Percentiles rank a stretch among this genome's conserved stretches.
Evolutionary conservation across 2,329 filamentous ascomycete genomes (phyloP).

Genomic region (Cadophora luteo-olivacea): DNA sequence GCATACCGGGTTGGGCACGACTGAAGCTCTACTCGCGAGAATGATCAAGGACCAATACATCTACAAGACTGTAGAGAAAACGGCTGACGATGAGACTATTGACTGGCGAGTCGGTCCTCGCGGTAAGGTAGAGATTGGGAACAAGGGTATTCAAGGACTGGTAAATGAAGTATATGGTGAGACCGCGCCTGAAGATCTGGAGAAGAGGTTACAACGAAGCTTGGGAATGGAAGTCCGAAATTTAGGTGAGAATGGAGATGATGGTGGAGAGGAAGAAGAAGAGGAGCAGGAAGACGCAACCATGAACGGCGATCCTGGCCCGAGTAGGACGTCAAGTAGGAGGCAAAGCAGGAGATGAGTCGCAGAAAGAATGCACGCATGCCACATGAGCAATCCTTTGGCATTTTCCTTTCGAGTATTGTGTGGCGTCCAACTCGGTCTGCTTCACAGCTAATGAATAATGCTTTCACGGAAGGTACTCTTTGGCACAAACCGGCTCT

Average conservation of each 20-base stretch:
- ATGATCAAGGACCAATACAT: conserved; percentile 87
- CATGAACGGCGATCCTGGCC: conserved; percentile 27
- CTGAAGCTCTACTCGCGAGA: conserved; percentile 74
- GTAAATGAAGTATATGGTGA: conserved; percentile 66
- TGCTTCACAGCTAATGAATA: conserved; percentile 1
- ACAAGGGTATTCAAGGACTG: conserved; percentile 75
- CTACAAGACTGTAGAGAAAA: conserved; percentile 74
- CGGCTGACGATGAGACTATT: conserved; percentile 74
- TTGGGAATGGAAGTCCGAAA: conserved; percentile 56
- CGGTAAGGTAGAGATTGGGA: conserved; percentile 83
- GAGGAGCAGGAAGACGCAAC: conserved; percentile 39
- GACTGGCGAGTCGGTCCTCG: conserved; percentile 87
- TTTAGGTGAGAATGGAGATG: conserved; percentile 25
- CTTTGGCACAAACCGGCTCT: background rate
- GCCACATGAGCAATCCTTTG: background rate
- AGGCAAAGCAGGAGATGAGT: conserved; percentile 20
- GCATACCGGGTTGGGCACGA: conserved; percentile 75
- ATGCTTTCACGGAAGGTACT: background rate
- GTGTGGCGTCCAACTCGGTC: background rate
- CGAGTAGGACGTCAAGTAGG: conserved; percentile 24
- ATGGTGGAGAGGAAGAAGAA: conserved; percentile 33
- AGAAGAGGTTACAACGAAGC: conserved; percentile 66
- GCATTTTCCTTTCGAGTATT: background rate
- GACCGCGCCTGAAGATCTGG: conserved; percentile 57
- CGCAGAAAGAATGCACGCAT: background rate